Evolutionary conservation across 345 rosid genomes (phyloP).

Genomic region (Populus nigra): DNA sequence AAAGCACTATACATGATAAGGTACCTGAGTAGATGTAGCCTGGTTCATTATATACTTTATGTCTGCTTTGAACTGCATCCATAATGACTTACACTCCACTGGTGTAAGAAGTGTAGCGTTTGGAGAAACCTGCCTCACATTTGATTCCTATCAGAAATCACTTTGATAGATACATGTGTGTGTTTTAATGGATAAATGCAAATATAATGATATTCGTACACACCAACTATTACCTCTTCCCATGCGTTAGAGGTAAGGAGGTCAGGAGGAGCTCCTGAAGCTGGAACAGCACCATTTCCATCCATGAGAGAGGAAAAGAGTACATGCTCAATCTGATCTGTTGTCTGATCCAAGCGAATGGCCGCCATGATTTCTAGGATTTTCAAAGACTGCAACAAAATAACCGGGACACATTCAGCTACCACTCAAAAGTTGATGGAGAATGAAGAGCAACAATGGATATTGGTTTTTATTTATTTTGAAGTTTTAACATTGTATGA

Average conservation of each 20-base stretch:
- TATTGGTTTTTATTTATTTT: too few relatives aligned
- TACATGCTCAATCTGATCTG: slow-evolving; percentile 50
- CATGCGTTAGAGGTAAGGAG: slow-evolving; percentile 67
- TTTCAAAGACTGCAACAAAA: slow-evolving; percentile 49
- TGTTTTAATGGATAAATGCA: background rate
- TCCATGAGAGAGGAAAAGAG: slow-evolving; percentile 60
- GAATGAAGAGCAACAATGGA: too few relatives aligned
- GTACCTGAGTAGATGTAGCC: slow-evolving; percentile 74
- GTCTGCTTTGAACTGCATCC: slow-evolving; percentile 35
- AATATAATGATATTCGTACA: background rate
- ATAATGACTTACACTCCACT: slow-evolving; percentile 26
- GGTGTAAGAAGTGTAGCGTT: slow-evolving; percentile 35
- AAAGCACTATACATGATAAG: background rate
- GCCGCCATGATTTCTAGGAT: slow-evolving; percentile 61
- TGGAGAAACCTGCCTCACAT: slow-evolving; percentile 44
- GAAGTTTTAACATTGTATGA: too few relatives aligned
- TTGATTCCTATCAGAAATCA: slow-evolving; percentile 10
- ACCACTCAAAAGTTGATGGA: background rate
- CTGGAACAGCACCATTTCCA: slow-evolving; percentile 39
- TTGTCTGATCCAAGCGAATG: slow-evolving; percentile 62
- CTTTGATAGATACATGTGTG: background rate
- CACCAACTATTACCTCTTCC: slow-evolving; percentile 54
- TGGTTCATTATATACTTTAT: slow-evolving; percentile 31
- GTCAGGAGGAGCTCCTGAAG: slow-evolving; percentile 47
- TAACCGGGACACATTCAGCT: slow-evolving; percentile 27